phyloP scores from a whole-genome alignment of 169 alveolate species.

The Cryptosporidium muris region DNA sequence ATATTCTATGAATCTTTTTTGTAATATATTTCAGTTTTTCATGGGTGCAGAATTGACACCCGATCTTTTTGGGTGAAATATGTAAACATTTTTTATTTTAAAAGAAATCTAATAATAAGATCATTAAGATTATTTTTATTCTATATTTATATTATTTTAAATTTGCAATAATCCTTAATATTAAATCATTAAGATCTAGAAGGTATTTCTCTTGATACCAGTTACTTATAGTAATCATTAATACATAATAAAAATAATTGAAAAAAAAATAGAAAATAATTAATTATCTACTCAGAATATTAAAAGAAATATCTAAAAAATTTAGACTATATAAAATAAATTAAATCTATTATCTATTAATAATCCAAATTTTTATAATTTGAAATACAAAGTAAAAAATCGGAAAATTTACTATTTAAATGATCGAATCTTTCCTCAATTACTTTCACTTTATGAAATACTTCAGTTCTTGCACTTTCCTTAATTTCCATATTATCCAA shows the following conservation, averaged over 20 bases:
- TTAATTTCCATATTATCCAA: conserved; percentile 11
- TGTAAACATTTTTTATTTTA: too few species aligned
- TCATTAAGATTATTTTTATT: too few species aligned
- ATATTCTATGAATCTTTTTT: not conserved
- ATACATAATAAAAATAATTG: too few species aligned
- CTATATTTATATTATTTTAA: too few species aligned
- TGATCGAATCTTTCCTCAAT: conserved; percentile 43
- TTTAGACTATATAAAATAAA: not conserved
- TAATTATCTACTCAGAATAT: too few species aligned
- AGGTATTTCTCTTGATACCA: too few species aligned
- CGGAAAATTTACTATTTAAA: conserved; percentile 28
- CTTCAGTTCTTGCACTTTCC: conserved; percentile 23
- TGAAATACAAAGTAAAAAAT: conserved; percentile 29
- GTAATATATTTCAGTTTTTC: not conserved
- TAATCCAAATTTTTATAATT: not conserved
- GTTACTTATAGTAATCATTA: too few species aligned
- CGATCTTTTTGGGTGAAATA: not conserved
- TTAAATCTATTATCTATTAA: not conserved
- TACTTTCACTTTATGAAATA: conserved; percentile 25
- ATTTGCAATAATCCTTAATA: too few species aligned
- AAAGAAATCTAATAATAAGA: too few species aligned
- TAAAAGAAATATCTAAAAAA: not conserved
- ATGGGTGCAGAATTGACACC: conserved; percentile 39
- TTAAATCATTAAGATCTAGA: too few species aligned
- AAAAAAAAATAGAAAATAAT: too few species aligned